These are phyloP conservation scores for Plasmodium fragile DNA, from an alignment of 169 alveolate genomes.

Conservation along the genomic window DNA sequence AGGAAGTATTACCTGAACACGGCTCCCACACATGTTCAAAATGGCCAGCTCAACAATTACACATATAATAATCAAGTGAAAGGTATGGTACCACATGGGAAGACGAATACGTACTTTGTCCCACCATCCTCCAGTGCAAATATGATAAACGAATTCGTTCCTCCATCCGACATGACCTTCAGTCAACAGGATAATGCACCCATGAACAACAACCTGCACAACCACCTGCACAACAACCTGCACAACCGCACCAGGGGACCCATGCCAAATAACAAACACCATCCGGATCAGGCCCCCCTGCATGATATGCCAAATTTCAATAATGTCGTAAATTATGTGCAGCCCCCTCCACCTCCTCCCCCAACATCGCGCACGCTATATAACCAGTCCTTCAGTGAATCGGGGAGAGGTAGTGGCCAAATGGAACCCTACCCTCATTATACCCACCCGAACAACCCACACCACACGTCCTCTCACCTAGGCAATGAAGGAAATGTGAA, in stretches of 20 bases:
- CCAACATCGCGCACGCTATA: neutral
- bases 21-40: neutral
- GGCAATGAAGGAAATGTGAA: neutral
- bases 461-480: neutral
- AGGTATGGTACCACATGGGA: neutral
- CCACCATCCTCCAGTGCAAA: neutral
- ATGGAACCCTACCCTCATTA: neutral
- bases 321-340: neutral
- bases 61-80: neutral
- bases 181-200: neutral
- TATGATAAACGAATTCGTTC: neutral
- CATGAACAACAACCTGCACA: neutral
- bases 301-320: neutral
- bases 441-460: neutral
- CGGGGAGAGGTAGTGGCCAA: neutral
- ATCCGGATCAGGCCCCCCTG: neutral
- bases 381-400: neutral
- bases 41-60: neutral
- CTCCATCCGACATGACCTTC: neutral
- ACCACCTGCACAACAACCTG: neutral
- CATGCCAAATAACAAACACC: neutral
- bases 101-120: neutral
- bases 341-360: slow-evolving; percentile 38
- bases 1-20: slow-evolving; percentile 36
- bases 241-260: neutral